Base-by-base conservation (phyloP, 192 early-diverging fungal species). In the Gigaspora rosea region DNA sequence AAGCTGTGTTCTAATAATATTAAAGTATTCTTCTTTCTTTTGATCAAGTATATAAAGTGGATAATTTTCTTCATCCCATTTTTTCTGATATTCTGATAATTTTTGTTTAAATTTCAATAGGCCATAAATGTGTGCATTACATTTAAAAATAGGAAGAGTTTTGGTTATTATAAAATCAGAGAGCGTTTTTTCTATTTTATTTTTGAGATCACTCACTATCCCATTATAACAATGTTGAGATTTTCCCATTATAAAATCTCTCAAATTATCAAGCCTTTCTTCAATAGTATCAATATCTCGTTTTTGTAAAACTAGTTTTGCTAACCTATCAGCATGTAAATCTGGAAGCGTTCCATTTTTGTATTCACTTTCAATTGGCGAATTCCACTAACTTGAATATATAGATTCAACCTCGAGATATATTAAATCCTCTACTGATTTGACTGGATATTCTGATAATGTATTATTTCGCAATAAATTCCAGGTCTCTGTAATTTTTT, bases 1-100 rank as follows among this genome's bases (percentile, higher is more conserved):
- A 27, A 77, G 62, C 18, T 65, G 63, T 12, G 36, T 50, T 58
- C 56, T 7, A 77, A 77, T 77, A 1, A 64, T 22, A 13, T 49
- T 66, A 52, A 32, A 12, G 10, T 76, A 68, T 36, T 77, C 76
- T 0, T 77, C 35, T 27, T 77, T 46, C 64, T 58, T 77, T 65
- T 68, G 76, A 32, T 54, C 10, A 58, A 77, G 65, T 32, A 77
- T 77, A 11, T 5, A 22, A 69, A 77, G 35, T 3, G 48, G 76
- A 18, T 9, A 69, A 5, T 77, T 47, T 52, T 77, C 36, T 4
- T 36, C 35, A n/a, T 77, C 50, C 76, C 76, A 77, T n/a, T 35
- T 27, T 7, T 69, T 33, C 69, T 77, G 76, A 1, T 4, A 20
- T 8, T 15, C 27, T 36, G 16, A 27, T 65, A 77, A 56, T 66